Percentiles rank a stretch among this genome's conserved stretches.
Conservation (phyloP, 1,284 basidiomycete species). For the Agaricales sp. region DNA sequence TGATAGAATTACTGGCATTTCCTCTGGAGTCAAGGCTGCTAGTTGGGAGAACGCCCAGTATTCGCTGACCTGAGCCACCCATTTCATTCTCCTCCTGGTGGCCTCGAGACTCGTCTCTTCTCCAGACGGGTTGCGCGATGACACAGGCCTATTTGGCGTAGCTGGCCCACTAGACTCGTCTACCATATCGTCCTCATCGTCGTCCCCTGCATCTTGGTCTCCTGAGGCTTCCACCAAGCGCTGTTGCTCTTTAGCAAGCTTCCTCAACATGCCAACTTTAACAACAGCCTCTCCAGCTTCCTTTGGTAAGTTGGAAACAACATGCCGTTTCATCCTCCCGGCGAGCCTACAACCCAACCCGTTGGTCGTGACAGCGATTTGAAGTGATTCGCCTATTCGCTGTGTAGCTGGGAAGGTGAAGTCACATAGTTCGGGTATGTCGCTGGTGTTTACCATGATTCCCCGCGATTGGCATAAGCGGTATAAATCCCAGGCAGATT, state of each 20-base stretch:
- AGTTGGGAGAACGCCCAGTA: conserved; percentile 86
- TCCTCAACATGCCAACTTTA: conserved; percentile 65
- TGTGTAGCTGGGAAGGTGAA: conserved; percentile 86
- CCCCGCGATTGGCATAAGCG: conserved; percentile 41
- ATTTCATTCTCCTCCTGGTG: conserved; percentile 63
- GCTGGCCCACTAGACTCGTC: conserved; percentile 43
- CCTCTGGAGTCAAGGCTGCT: conserved; percentile 53
- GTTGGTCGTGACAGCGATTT: conserved; percentile 87
- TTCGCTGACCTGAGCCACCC: conserved; percentile 88
- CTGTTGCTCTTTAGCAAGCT: conserved; percentile 40
- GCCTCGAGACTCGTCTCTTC: conserved; percentile 38
- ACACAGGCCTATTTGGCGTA: conserved; percentile 78
- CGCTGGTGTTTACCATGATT: conserved; percentile 81
- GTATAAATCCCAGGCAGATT: conserved; percentile 47
- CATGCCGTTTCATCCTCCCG: conserved; percentile 72
- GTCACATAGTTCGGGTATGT: conserved; percentile 81
- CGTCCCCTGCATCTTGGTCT: too few relatives aligned
- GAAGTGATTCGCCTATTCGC: conserved; percentile 66
- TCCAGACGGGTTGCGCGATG: conserved; percentile 30
- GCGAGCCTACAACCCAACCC: conserved; percentile 87
- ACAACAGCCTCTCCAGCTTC: conserved; percentile 73
- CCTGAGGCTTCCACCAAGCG: conserved; percentile 13
- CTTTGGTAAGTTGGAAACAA: conserved; percentile 67
- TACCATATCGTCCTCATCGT: conserved; percentile 29
- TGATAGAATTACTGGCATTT: conserved; percentile 59